These are phyloP conservation scores for Turritis glabra DNA, from an alignment of 345 rosid species.

Conservation along the genomic window DNA sequence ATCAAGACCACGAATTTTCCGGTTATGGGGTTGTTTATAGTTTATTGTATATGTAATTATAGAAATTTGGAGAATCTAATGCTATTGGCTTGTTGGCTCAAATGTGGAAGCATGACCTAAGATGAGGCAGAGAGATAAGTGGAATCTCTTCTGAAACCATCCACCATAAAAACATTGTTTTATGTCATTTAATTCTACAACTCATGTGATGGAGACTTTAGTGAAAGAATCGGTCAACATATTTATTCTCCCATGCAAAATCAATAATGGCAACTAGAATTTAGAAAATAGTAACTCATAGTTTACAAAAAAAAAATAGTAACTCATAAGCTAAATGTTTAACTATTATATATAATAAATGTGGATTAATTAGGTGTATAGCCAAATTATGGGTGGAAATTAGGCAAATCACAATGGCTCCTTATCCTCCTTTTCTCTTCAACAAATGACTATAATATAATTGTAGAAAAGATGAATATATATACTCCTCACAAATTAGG, in stretches of 20 bases:
- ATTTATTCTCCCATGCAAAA: neutral
- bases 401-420: neutral
- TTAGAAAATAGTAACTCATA: too few species aligned
- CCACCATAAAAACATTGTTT: neutral
- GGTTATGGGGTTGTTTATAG: neutral
- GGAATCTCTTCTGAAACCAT: conserved; percentile 9
- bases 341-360: neutral
- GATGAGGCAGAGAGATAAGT: conserved; percentile 2
- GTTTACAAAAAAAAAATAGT: too few species aligned
- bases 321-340: neutral
- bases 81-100: conserved; percentile 23
- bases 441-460: neutral
- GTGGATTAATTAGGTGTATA: neutral
- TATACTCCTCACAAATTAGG: neutral
- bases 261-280: neutral
- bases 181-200: neutral
- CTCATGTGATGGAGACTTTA: neutral
- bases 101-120: neutral
- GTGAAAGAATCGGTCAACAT: neutral
- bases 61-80: conserved; percentile 33
- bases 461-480: too few species aligned
- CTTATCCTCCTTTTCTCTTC: neutral
- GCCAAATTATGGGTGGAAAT: neutral
- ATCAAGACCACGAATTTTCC: conserved; percentile 1
- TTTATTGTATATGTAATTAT: neutral